Evolutionary conservation across 495 filamentous ascomycete genomes (phyloP), one percentile per base, ranked within the genome.

Genomic region (Staphylotrichum tortipilum): DNA sequence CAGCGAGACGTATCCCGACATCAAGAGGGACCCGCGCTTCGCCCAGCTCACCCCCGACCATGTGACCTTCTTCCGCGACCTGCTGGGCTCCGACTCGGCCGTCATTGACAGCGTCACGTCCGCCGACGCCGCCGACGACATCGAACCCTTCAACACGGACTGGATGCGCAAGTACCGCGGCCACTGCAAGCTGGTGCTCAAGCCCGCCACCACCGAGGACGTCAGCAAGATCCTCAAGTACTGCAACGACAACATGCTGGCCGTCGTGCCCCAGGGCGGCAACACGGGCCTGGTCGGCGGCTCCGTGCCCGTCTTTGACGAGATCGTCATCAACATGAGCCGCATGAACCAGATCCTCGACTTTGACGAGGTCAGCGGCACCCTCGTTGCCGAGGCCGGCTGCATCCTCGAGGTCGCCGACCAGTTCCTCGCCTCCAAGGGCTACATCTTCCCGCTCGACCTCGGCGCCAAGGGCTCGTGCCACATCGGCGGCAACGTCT

Each of bases 111-210:
- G 87, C 38, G 76, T 92, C 33, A 84, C 84, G 5, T 67, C 75
- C 57, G 81, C 86, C 61, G 80, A 81, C 17, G 67, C 74, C 0
- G 66, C 60, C 23, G 83, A 85, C 53, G 92, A 98, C 60, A 74
- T 97, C 48, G 88, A 91, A 60, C 79, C 89, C 14, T 97, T 88
- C 78, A 98, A 98, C 71, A 80, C 78, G 56, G 92, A 98, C 71
- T 98, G 92, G 92, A 97, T 97, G 94, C 81, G 86, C 65, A 98
- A 98, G 67, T 98, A 96, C 72, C 83, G 88, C 31, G 92, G 92
- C 31, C 90, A 95, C 63, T 81, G 86, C 44, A 78, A 81, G 48
- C 72, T 98, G 8, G 88, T 96, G 8, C 71, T 98, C 39, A 95
- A 91, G 68, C 92, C 92, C 8, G 72, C 73, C 29, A 80, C 77